Conservation (phyloP, 2,329 filamentous ascomycete species). For the Neonectria hederae region DNA sequence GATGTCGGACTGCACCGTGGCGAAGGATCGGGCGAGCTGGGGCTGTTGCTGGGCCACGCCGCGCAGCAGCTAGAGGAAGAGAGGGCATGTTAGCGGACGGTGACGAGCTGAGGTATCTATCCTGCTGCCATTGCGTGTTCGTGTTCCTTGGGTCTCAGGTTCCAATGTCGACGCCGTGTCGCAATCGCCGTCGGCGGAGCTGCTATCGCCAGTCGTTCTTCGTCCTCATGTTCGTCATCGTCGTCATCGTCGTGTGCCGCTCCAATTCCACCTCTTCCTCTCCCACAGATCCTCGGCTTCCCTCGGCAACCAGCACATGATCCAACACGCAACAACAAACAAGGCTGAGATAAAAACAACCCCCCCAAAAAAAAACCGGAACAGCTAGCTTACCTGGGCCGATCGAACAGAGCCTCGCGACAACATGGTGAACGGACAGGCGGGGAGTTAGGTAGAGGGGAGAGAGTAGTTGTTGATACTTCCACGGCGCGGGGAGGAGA, state of each 20-base stretch:
- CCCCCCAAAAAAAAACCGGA: too few relatives aligned
- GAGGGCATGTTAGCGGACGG: conserved; percentile 38
- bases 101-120: not conserved
- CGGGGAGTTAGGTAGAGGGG: conserved; percentile 30
- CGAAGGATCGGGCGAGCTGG: conserved; percentile 67
- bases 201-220: not conserved
- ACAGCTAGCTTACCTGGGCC: conserved; percentile 62
- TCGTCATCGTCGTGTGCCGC: conserved; percentile 30
- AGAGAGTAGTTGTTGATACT: conserved; percentile 27
- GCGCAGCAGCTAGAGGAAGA: conserved; percentile 59
- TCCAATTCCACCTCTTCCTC: not conserved
- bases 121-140: conserved; percentile 8
- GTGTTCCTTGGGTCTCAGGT: not conserved
- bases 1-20: conserved; percentile 91
- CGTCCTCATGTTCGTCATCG: not conserved
- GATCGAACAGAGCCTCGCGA: conserved; percentile 66
- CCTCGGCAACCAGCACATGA: too few relatives aligned
- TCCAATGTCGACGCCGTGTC: not conserved
- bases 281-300: conserved; percentile 1
- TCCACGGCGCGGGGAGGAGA: conserved; percentile 7
- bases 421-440: conserved; percentile 58
- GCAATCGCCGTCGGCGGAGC: not conserved
- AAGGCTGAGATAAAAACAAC: conserved; percentile 15
- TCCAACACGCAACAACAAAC: too few relatives aligned
- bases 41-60: conserved; percentile 59